phyloP scores from a whole-genome alignment of 1,284 basidiomycete species.

The Ustilago nuda region DNA sequence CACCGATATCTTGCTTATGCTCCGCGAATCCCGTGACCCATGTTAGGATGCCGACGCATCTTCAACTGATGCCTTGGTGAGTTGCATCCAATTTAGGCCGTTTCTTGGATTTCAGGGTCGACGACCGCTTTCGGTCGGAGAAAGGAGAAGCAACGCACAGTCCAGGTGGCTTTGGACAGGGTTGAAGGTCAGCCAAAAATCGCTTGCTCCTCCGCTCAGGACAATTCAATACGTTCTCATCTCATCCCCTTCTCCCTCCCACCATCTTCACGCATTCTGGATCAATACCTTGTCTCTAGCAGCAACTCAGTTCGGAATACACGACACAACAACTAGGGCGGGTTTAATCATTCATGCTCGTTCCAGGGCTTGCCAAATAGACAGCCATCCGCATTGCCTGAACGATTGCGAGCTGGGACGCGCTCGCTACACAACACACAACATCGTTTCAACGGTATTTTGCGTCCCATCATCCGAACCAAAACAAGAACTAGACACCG shows the following conservation, averaged over 20 bases:
- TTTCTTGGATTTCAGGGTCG: neutral
- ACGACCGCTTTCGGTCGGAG: neutral
- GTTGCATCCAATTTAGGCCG: neutral
- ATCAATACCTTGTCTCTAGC: neutral
- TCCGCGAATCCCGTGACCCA: no score
- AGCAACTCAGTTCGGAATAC: neutral
- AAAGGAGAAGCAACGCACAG: slow-evolving; percentile 9
- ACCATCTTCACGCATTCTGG: neutral
- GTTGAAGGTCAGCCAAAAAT: slow-evolving; percentile 6
- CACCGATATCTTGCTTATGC: no score
- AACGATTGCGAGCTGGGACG: slow-evolving; percentile 1
- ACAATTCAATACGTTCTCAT: neutral
- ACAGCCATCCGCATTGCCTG: neutral
- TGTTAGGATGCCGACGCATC: no score
- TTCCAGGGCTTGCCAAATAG: neutral
- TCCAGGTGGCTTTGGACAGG: slow-evolving; percentile 3
- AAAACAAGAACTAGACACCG: no score
- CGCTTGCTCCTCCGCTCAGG: neutral
- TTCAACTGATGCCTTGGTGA: neutral
- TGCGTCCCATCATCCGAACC: neutral
- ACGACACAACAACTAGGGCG: neutral
- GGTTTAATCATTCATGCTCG: neutral
- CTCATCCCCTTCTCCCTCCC: neutral
- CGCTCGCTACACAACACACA: neutral
- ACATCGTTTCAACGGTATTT: neutral